phyloP scores from a whole-genome alignment of 108 stramenopile species.

The Pelagomonas calceolata region DNA sequence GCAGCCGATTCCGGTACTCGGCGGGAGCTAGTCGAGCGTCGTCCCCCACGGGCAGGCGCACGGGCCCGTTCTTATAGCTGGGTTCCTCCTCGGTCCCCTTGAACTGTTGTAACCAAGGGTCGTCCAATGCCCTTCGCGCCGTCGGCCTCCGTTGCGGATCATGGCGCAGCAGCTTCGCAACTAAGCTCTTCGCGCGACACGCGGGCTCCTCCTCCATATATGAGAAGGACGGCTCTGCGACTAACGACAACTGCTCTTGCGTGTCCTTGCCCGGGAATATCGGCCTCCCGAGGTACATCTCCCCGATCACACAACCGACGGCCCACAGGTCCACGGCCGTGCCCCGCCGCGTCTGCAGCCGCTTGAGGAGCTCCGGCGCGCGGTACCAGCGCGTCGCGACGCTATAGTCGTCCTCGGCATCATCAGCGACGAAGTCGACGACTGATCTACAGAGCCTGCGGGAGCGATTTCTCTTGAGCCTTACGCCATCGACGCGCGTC shows the following conservation, averaged over 20 bases:
- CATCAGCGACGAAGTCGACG: not conserved
- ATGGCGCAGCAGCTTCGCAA: slow-evolving; percentile 33
- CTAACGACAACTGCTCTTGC: slow-evolving; percentile 61
- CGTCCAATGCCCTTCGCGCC: slow-evolving; percentile 29
- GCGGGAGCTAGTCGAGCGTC: slow-evolving; percentile 31
- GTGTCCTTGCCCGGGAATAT: slow-evolving; percentile 71
- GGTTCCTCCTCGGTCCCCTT: slow-evolving; percentile 36
- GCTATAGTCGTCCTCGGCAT: slow-evolving; percentile 45
- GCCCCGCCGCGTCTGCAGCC: too few species aligned
- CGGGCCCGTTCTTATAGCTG: not conserved
- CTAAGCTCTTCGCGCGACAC: slow-evolving; percentile 5
- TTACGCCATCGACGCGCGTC: too few species aligned
- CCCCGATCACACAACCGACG: slow-evolving; percentile 91
- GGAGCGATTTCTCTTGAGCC: not conserved
- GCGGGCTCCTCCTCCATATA: slow-evolving; percentile 14
- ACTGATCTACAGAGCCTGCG: not conserved
- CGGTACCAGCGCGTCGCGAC: slow-evolving; percentile 97
- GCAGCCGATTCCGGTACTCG: slow-evolving; percentile 37
- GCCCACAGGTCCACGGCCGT: slow-evolving; percentile 89
- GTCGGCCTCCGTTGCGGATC: slow-evolving; percentile 33
- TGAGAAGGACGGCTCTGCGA: not conserved
- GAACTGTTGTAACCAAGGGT: slow-evolving; percentile 43
- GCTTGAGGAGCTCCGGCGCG: slow-evolving; percentile 89
- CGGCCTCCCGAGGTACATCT: slow-evolving; percentile 81
- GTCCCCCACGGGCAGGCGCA: slow-evolving; percentile 26